These are phyloP conservation scores for Tulasnella calospora DNA, from an alignment of 768 basidiomycete genomes.

Conservation along the genomic window DNA sequence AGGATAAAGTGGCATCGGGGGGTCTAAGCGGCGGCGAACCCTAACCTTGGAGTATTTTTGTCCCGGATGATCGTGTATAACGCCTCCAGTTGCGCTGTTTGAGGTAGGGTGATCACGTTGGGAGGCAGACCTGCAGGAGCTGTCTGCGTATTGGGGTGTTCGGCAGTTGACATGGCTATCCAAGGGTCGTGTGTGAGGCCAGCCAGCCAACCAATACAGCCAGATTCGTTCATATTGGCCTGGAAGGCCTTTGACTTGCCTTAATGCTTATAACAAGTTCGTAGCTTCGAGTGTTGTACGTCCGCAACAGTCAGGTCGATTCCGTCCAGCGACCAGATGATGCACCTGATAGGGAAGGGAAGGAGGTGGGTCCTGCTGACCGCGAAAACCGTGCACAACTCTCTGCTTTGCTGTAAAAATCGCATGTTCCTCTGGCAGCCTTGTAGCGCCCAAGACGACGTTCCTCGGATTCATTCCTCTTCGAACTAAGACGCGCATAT, in stretches of 20 bases:
- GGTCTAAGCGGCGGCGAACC: not conserved
- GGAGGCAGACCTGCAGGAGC: slow-evolving; percentile 51
- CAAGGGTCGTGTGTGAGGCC: not conserved
- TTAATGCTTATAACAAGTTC: not conserved
- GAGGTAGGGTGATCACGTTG: slow-evolving; percentile 83
- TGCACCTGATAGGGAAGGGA: not conserved
- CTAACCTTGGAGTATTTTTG: slow-evolving; percentile 66
- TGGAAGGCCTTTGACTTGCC: not conserved
- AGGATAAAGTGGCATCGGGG: no score
- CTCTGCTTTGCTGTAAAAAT: not conserved
- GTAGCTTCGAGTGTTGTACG: not conserved
- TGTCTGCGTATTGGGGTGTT: slow-evolving; percentile 34
- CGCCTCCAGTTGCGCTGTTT: slow-evolving; percentile 90
- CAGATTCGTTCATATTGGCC: not conserved
- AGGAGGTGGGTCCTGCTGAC: not conserved
- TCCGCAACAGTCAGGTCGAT: not conserved
- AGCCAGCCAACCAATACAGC: not conserved
- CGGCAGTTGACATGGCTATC: slow-evolving; percentile 17
- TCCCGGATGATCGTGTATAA: slow-evolving; percentile 93
- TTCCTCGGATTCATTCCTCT: no score
- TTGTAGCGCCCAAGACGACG: not conserved
- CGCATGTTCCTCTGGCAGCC: not conserved
- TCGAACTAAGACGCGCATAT: no score
- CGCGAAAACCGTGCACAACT: not conserved
- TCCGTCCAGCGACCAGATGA: not conserved